These are phyloP conservation scores for Penicillium paxilli DNA, from an alignment of 495 filamentous ascomycete genomes.

Conservation along the genomic window DNA sequence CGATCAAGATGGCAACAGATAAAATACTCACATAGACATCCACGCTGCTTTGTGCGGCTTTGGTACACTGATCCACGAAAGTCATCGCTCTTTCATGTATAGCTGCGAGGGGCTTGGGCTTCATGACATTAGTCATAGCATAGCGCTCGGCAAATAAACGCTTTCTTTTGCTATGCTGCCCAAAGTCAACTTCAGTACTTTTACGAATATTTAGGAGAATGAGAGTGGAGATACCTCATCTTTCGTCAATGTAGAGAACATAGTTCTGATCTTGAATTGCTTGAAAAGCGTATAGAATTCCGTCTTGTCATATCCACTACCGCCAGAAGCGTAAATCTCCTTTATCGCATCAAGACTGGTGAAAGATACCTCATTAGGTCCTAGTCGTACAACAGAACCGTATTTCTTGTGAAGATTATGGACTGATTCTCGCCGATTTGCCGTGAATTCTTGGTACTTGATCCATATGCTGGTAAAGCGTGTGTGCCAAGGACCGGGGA, in stretches of 20 bases:
- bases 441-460: conserved; percentile 58
- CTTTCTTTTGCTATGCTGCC: conserved; percentile 58
- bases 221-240: conserved; percentile 38
- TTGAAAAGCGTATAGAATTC: conserved; percentile 65
- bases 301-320: conserved; percentile 69
- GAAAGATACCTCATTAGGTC: conserved; percentile 63
- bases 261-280: conserved; percentile 53
- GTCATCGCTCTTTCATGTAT: conserved; percentile 53
- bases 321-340: conserved; percentile 64
- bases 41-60: conserved; percentile 38
- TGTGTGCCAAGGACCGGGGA: conserved; percentile 57
- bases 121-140: conserved; percentile 64
- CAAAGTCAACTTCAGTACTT: background rate
- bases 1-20: too few relatives aligned
- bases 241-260: conserved; percentile 47
- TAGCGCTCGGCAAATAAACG: conserved; percentile 63
- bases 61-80: conserved; percentile 51
- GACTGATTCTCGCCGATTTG: conserved; percentile 53
- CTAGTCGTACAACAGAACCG: conserved; percentile 56
- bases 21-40: conserved; percentile 56
- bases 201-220: conserved; percentile 10
- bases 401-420: conserved; percentile 56
- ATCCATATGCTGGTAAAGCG: conserved; percentile 51
- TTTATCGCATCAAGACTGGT: conserved; percentile 57
- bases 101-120: conserved; percentile 47